A percentile compares a stretch with the other conserved stretches of the same genome.
Evolutionary conservation across 2,329 filamentous ascomycete species (phyloP).

Genomic region (Fusarium decemcellulare): DNA sequence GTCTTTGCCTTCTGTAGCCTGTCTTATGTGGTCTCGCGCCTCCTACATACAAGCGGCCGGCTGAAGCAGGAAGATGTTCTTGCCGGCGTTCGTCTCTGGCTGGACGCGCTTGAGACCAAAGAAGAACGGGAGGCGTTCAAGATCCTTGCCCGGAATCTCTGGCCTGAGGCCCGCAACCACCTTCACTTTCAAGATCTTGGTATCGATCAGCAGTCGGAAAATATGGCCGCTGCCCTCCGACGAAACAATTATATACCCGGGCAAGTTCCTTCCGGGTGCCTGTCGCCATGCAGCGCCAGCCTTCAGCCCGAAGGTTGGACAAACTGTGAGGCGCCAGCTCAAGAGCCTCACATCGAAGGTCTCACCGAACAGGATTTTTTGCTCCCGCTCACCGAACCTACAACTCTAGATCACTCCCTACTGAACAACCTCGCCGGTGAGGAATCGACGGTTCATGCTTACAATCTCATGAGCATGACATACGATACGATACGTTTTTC

Average conservation of each 20-base stretch:
- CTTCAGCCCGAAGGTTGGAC: rapidly evolving
- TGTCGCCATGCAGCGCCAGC: rapidly evolving
- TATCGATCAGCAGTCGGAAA: neutral
- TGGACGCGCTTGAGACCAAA: constrained; percentile 10
- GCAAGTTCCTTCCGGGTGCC: rapidly evolving
- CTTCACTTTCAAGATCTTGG: constrained; percentile 11
- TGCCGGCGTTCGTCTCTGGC: constrained; percentile 30
- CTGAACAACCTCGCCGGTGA: neutral
- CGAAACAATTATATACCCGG: neutral
- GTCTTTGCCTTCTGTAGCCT: constrained; percentile 40
- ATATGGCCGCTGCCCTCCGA: neutral
- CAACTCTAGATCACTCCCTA: rapidly evolving
- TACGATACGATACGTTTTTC: neutral
- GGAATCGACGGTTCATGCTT: neutral
- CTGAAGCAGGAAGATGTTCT: constrained; percentile 21
- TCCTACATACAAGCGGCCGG: neutral
- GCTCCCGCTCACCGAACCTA: rapidly evolving
- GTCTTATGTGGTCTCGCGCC: constrained; percentile 34
- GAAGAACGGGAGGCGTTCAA: constrained; percentile 29
- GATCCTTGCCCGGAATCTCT: constrained; percentile 14
- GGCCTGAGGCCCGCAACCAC: constrained; percentile 31
- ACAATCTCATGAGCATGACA: neutral
- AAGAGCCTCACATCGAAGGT: rapidly evolving
- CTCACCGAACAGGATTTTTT: too few species aligned
- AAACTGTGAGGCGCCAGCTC: rapidly evolving